Evolutionary conservation across 1,284 basidiomycete genomes (phyloP).

Genomic region (Pterulicium gracile): DNA sequence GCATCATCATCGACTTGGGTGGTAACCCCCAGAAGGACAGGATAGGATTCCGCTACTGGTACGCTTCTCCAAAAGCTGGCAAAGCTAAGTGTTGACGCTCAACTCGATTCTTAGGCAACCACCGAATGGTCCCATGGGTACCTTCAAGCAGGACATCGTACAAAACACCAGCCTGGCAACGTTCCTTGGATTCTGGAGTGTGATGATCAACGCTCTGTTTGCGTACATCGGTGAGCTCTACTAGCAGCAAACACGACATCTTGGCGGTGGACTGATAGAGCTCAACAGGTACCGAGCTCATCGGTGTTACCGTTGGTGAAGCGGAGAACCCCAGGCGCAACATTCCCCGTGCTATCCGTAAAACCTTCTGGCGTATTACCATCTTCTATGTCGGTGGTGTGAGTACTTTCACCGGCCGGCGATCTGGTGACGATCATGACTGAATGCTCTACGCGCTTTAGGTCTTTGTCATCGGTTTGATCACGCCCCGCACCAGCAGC

Average conservation of each 20-base stretch:
- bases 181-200: constrained; percentile 55
- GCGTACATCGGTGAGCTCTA: constrained; percentile 22
- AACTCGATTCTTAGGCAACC: constrained; percentile 4
- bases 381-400: constrained; percentile 66
- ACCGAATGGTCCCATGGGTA: constrained; percentile 37
- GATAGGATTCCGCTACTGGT: constrained; percentile 58
- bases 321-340: constrained; percentile 35
- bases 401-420: neutral
- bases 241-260: constrained; percentile 19
- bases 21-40: constrained; percentile 55
- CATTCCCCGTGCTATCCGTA: constrained; percentile 34
- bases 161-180: constrained; percentile 34
- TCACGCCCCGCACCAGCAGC: constrained; percentile 36
- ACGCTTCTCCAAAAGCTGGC: constrained; percentile 4
- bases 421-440: neutral
- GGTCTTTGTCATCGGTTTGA: constrained; percentile 52
- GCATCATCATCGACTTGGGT: constrained; percentile 43
- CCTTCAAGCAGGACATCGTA: constrained; percentile 32
- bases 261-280: constrained; percentile 29
- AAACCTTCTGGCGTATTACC: constrained; percentile 37
- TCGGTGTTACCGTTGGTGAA: constrained; percentile 41
- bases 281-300: constrained; percentile 29
- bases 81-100: neutral
- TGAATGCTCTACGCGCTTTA: neutral
- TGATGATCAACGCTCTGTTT: constrained; percentile 34